Evolutionary conservation across 129 eudicot genomes (phyloP).

Genomic region (Glebionis coronaria): DNA sequence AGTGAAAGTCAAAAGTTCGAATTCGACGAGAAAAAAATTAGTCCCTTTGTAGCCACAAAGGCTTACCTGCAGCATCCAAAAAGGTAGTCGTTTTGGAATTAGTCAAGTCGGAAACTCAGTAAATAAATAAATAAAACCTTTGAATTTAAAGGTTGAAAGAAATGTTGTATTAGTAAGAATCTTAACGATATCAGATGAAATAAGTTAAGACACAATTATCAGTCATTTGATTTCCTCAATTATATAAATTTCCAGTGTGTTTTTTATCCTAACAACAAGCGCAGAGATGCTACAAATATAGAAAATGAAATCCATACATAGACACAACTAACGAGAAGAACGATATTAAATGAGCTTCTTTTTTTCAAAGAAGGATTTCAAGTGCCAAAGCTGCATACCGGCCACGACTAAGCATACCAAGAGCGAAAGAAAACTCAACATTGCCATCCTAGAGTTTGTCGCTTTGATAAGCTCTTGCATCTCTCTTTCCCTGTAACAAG

Average conservation of each 20-base stretch:
- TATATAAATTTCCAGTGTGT: neutral
- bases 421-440: constrained; percentile 67
- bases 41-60: too few species aligned
- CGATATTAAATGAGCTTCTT: constrained; percentile 59
- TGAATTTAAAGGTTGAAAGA: too few species aligned
- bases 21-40: too few species aligned
- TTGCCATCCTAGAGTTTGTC: constrained; percentile 68
- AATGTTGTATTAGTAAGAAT: too few species aligned
- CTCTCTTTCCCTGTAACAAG: constrained; percentile 65
- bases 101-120: too few species aligned
- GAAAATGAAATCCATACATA: constrained; percentile 8
- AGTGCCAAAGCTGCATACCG: constrained; percentile 76
- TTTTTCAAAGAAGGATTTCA: constrained; percentile 79
- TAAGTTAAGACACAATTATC: too few species aligned
- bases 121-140: too few species aligned
- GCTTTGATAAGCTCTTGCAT: constrained; percentile 62
- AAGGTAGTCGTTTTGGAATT: too few species aligned
- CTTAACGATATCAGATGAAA: too few species aligned
- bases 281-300: constrained; percentile 21
- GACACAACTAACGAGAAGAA: neutral
- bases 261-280: constrained; percentile 14
- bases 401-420: constrained; percentile 59
- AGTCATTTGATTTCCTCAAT: constrained; percentile 2
- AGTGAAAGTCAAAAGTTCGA: too few species aligned
- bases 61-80: too few species aligned